Evolutionary conservation across 192 early-diverging fungal species (phyloP), one percentile per base, ranked within the genome.

Genomic region (Entomortierella beljakovae): DNA sequence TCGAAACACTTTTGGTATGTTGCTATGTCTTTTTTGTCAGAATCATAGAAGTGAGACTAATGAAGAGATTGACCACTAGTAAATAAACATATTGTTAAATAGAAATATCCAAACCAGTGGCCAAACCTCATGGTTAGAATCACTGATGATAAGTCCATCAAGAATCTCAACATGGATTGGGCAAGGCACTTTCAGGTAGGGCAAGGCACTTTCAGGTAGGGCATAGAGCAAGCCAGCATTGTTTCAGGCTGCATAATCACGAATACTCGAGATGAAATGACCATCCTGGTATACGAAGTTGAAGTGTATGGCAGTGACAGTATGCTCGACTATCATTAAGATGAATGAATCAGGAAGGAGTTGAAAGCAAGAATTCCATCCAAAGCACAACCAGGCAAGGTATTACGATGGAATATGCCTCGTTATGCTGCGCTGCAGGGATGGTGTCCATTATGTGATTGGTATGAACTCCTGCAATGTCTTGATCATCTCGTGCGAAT

Each of bases 91-190:
- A n/a, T n/a, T n/a, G n/a, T n/a, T n/a, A n/a, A n/a, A n/a, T n/a
- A n/a, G n/a, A n/a, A n/a, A n/a, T n/a, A n/a, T n/a, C n/a, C n/a
- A n/a, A n/a, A n/a, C n/a, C n/a, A n/a, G n/a, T n/a, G n/a, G n/a
- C n/a, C n/a, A n/a, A n/a, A n/a, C n/a, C n/a, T n/a, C n/a, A n/a
- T n/a, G n/a, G n/a, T n/a, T n/a, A n/a, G n/a, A n/a, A n/a, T n/a
- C n/a, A n/a, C n/a, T n/a, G 33, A 57, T 33, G 33, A 34, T 13
- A 57, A 57, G 18, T 20, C 32, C 31, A 34, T 29, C 56, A 34
- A 33, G n/a, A 35, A 37, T 57, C 56, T 57, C 16, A 57, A 57
- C 34, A 28, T 57, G 22, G 56, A 57, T 33, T 57, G 56, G 56
- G n/a, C 20, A 20, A 57, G 34, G 33, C 22, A 57, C 37, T 33